Evolutionary conservation across 2,329 filamentous ascomycete genomes (phyloP).

Genomic region (Pestalotiopsis sp.): DNA sequence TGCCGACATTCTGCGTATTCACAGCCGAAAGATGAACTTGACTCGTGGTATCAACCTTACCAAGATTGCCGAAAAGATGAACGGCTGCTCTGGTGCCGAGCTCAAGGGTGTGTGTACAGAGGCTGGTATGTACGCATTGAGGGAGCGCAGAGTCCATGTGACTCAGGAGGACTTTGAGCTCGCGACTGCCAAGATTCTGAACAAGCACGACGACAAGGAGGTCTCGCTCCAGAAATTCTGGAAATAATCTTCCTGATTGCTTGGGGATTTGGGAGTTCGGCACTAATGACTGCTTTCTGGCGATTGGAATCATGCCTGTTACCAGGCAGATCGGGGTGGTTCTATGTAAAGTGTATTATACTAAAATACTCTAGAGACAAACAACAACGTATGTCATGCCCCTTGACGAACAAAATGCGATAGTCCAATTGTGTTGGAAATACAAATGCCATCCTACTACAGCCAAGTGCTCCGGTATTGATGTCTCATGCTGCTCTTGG

Average conservation of each 20-base stretch:
- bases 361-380: constrained; percentile 6
- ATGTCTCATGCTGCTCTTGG: too few species aligned
- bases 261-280: constrained; percentile 11
- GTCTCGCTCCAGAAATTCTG: constrained; percentile 86
- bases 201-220: constrained; percentile 99
- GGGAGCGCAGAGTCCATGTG: constrained; percentile 94
- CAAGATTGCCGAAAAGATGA: constrained; percentile 99
- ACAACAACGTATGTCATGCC: background rate
- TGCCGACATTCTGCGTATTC: constrained; percentile 96
- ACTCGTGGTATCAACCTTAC: constrained; percentile 96
- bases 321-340: background rate
- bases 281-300: constrained; percentile 6
- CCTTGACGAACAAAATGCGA: background rate
- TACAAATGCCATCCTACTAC: background rate
- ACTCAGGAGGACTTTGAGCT: constrained; percentile 99
- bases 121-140: constrained; percentile 95
- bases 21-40: constrained; percentile 97
- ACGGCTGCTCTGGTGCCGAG: constrained; percentile 95
- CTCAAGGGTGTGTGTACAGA: constrained; percentile 99
- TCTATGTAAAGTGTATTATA: constrained; percentile 2
- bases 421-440: background rate
- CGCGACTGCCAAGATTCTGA: constrained; percentile 97
- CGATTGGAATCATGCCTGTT: background rate
- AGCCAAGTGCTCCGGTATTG: background rate
- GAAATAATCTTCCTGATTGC: constrained; percentile 56